Evolutionary conservation across 2,329 filamentous ascomycete genomes (phyloP), one percentile per base, ranked within the genome.

Genomic region (Venturia carpophila): DNA sequence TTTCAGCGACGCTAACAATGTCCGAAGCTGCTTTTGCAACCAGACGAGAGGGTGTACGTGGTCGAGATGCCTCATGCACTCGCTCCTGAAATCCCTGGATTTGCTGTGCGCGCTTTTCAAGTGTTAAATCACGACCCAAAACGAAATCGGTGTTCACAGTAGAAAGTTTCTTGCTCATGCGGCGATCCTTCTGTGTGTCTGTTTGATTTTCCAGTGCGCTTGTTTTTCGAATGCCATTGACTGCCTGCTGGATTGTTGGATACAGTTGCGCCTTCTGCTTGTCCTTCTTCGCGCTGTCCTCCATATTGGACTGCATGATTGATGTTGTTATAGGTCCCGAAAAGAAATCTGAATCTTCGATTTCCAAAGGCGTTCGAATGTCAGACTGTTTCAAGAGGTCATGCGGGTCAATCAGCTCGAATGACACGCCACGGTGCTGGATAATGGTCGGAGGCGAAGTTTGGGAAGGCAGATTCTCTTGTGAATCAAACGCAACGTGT

Each of bases 361-460:
- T 41, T n/a, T 64, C 63, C 27, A 43, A 21, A 43, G 55, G 55
- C 5, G 63, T 42, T 37, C 55, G n/a, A 30, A 64, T 30, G 63
- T 64, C 43, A 19, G 64, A 56, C 13, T 30, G 37, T 37, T 42
- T 39, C n/a, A 65, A 52, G 11, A 58, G 63, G n/a, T 62, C 41
- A 58, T 64, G 64, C 15, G 64, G 64, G 24, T 65, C 63, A 11
- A 65, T 42, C 19, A 65, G 13, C 17, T 65, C 58, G 42, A 65
- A 65, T 10, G 64, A 62, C 13, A 43, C 43, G 64, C 64, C 64
- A n/a, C 58, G 21, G 58, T 58, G 52, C 30, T 58, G 52, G 10
- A 58, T 58, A 19, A 58, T 37, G 15, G 52, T 58, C 17, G 52
- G 52, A 37, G 30, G 34, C 52, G 52, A 37, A 56, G 19, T 63